Evolutionary conservation across 2,329 filamentous ascomycete species (phyloP).

Genomic region (Diaporthe eres): DNA sequence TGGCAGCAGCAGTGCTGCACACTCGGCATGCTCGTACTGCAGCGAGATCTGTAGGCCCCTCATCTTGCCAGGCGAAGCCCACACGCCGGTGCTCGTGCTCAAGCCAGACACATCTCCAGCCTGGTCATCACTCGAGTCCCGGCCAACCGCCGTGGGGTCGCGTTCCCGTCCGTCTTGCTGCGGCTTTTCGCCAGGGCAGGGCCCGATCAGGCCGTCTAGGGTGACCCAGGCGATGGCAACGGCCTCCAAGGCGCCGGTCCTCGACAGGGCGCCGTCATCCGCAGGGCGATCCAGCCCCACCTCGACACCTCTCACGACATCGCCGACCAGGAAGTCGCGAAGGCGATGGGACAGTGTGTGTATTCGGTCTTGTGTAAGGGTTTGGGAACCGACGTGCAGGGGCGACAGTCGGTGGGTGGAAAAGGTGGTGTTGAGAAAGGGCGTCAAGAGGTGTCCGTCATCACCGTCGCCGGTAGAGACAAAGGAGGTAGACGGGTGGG

Average conservation of each 20-base stretch:
- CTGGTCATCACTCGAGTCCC: background rate
- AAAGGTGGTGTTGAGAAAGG: conserved; percentile 72
- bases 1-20: conserved; percentile 66
- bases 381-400: conserved; percentile 61
- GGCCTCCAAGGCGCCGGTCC: conserved; percentile 59
- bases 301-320: conserved; percentile 72
- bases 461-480: conserved; percentile 40
- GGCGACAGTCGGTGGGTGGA: conserved; percentile 70
- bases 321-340: conserved; percentile 69
- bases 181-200: conserved; percentile 45
- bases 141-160: conserved; percentile 26
- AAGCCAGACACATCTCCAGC: conserved; percentile 26
- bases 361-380: conserved; percentile 57
- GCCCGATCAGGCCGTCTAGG: conserved; percentile 47
- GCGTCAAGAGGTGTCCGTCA: conserved; percentile 49
- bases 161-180: conserved; percentile 40
- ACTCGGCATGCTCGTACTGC: conserved; percentile 66
- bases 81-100: background rate
- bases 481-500: conserved; percentile 24
- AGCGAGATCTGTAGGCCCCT: conserved; percentile 62
- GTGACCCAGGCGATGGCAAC: conserved; percentile 65
- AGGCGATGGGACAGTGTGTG: conserved; percentile 61
- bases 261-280: conserved; percentile 56
- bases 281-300: conserved; percentile 59
- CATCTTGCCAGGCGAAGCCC: conserved; percentile 44